A percentile compares a stretch with the other conserved stretches of the same genome.
These are phyloP conservation scores for Cubamyces sp. DNA, from an alignment of 768 basidiomycete genomes.

Conservation along the genomic window DNA sequence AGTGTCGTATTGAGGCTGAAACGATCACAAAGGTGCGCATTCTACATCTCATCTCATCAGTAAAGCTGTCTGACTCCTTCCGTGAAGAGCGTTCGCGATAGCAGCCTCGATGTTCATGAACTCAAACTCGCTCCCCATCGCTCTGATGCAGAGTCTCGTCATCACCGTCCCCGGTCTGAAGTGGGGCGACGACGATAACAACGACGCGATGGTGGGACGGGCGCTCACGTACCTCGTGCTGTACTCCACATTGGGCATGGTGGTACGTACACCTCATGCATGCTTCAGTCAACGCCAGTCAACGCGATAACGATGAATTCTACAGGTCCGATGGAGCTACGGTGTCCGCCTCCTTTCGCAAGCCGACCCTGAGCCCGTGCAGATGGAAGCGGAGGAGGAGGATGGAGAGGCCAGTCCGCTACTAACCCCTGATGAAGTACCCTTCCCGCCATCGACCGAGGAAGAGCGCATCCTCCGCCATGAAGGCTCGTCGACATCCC, in stretches of 20 bases:
- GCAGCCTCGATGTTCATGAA: conserved; percentile 92
- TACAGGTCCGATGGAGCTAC: conserved; percentile 88
- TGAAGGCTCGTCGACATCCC: conserved; percentile 10
- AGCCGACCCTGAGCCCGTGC: conserved; percentile 56
- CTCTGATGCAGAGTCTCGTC: conserved; percentile 89
- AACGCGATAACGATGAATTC: neutral
- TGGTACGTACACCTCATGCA: conserved; percentile 54
- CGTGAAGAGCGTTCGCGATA: conserved; percentile 69
- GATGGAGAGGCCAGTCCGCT: conserved; percentile 42
- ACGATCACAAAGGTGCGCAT: conserved; percentile 78
- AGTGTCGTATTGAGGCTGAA: conserved; percentile 69
- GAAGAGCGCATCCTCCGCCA: conserved; percentile 29
- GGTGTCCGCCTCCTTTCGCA: conserved; percentile 82
- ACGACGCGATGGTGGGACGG: conserved; percentile 89
- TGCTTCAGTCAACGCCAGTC: neutral
- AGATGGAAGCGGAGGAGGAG: conserved; percentile 33
- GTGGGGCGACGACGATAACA: conserved; percentile 81
- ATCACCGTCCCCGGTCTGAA: conserved; percentile 80
- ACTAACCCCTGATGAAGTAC: conserved; percentile 36
- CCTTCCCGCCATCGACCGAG: conserved; percentile 29
- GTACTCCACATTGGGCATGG: conserved; percentile 95
- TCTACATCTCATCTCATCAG: too few relatives aligned
- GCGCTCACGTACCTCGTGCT: conserved; percentile 89
- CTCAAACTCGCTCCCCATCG: conserved; percentile 93
- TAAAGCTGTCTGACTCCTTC: too few relatives aligned